Conservation (phyloP, 352 stramenopile species). For the Pythium rhizo-oryzae region DNA sequence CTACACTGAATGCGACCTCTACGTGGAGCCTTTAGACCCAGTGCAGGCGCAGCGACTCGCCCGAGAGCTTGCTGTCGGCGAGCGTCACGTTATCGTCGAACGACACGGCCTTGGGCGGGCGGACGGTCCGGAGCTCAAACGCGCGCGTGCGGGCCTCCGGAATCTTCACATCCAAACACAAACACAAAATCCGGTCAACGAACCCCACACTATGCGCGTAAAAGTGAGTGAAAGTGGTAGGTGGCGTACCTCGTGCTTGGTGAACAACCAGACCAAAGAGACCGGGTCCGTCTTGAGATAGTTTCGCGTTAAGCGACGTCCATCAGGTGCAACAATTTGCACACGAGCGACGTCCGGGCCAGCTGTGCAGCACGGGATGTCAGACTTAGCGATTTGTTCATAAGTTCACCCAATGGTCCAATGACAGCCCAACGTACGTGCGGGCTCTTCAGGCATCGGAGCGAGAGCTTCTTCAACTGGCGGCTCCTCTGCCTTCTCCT, state of each 20-base stretch:
- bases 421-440: conserved; percentile 37
- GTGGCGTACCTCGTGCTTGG: conserved; percentile 63
- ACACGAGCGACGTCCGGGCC: conserved; percentile 59
- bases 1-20: neutral
- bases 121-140: conserved; percentile 79
- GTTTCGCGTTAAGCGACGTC: conserved; percentile 62
- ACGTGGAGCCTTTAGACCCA: conserved; percentile 39
- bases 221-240: neutral
- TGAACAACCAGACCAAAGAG: conserved; percentile 67
- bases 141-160: conserved; percentile 62
- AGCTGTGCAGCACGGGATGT: conserved; percentile 30
- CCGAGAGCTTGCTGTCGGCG: conserved; percentile 68
- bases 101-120: conserved; percentile 53
- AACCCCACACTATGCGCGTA: neutral
- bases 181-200: neutral
- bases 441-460: conserved; percentile 52
- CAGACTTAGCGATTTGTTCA: neutral
- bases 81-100: conserved; percentile 60
- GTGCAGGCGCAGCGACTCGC: conserved; percentile 79
- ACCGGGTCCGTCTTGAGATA: conserved; percentile 77
- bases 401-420: neutral
- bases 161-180: conserved; percentile 36
- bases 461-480: conserved; percentile 32
- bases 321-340: conserved; percentile 71
- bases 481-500: conserved; percentile 43